Conservation (phyloP, 768 basidiomycete genomes). For the Rhodotorula paludigena region DNA sequence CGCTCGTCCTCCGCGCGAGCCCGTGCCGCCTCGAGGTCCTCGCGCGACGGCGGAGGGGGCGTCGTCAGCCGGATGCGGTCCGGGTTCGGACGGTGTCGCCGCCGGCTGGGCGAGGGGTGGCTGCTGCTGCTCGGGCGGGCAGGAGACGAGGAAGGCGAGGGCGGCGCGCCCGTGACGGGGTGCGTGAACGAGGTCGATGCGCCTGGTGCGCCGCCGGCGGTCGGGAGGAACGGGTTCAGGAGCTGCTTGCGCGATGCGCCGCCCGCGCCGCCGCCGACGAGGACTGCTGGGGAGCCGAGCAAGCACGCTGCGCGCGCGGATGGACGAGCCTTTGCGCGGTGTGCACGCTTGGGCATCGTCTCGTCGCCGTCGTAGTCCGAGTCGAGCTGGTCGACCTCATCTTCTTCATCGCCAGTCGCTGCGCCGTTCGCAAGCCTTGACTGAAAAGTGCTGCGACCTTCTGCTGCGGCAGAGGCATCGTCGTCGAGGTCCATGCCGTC, state of each 20-base stretch:
- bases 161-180: background rate
- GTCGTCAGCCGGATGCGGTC: slow-evolving; percentile 31
- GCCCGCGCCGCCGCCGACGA: slow-evolving; percentile 1
- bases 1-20: background rate
- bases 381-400: slow-evolving; percentile 28
- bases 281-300: slow-evolving; percentile 29
- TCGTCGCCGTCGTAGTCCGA: slow-evolving; percentile 13
- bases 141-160: slow-evolving; percentile 2
- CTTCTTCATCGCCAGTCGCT: background rate
- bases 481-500: slow-evolving; percentile 8
- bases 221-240: slow-evolving; percentile 31
- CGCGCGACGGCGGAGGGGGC: slow-evolving; percentile 11
- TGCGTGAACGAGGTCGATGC: background rate
- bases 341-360: too few relatives aligned
- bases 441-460: background rate
- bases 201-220: slow-evolving; percentile 2
- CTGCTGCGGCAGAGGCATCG: background rate
- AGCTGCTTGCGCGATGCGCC: slow-evolving; percentile 15
- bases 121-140: background rate
- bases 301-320: background rate
- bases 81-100: slow-evolving; percentile 19
- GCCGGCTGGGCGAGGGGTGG: background rate
- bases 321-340: too few relatives aligned
- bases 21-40: background rate
- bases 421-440: too few relatives aligned